phyloP scores from a whole-genome alignment of 2,329 filamentous ascomycete genomes.

The Thyridium curvatum region DNA sequence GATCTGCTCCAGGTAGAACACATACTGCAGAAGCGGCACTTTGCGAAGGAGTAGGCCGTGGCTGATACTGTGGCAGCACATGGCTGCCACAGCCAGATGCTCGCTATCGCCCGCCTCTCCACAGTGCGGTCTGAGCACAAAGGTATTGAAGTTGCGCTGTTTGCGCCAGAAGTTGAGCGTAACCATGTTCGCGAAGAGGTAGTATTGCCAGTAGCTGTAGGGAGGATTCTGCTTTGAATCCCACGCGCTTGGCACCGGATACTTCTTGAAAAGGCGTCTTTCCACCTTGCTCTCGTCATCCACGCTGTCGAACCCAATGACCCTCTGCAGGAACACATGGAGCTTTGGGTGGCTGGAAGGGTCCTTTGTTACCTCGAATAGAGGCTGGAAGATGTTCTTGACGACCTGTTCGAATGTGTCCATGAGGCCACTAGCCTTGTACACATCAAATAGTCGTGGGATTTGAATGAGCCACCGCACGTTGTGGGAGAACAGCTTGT shows the following conservation, averaged over 20 bases:
- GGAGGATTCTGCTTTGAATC: conserved; percentile 90
- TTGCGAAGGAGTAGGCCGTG: conserved; percentile 90
- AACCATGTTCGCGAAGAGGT: conserved; percentile 87
- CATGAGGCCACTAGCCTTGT: conserved; percentile 84
- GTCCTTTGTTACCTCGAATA: conserved; percentile 90
- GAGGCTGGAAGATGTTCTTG: conserved; percentile 82
- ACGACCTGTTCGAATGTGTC: conserved; percentile 85
- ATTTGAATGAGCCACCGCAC: conserved; percentile 96
- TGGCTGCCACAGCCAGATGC: conserved; percentile 82
- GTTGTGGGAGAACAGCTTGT: conserved; percentile 96
- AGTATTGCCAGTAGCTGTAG: conserved; percentile 99
- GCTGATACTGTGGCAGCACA: conserved; percentile 95
- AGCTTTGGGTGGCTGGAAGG: conserved; percentile 85
- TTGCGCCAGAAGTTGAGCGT: conserved; percentile 91
- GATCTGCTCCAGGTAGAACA: conserved; percentile 97
- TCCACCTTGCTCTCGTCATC: conserved; percentile 98
- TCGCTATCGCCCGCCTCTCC: conserved; percentile 96
- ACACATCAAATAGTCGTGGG: conserved; percentile 90
- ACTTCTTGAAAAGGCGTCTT: conserved; percentile 90
- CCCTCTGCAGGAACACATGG: conserved; percentile 88
- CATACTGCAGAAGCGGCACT: conserved; percentile 88
- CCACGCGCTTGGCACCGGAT: conserved; percentile 85
- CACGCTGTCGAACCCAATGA: conserved; percentile 95
- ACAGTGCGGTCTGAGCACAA: conserved; percentile 86
- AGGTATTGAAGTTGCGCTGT: conserved; percentile 90